These are phyloP conservation scores for Aureobasidium melanogenum DNA, from an alignment of 2,329 filamentous ascomycete genomes.

Conservation along the genomic window DNA sequence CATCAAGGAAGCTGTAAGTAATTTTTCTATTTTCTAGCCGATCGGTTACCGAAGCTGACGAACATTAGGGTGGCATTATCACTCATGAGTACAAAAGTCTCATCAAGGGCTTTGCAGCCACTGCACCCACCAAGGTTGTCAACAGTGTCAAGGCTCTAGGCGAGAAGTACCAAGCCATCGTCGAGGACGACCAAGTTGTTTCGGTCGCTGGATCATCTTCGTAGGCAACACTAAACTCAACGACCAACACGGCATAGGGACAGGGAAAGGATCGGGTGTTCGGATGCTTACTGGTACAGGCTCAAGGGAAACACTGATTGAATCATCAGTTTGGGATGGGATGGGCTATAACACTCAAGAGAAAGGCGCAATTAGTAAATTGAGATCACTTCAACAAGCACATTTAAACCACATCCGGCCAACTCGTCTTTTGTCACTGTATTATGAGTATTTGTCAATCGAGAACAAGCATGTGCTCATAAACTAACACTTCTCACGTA, in stretches of 20 bases:
- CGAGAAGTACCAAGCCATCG: constrained; percentile 48
- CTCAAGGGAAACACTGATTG: neutral
- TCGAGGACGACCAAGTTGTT: constrained; percentile 72
- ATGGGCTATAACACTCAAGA: neutral
- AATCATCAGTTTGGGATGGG: neutral
- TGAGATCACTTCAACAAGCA: neutral
- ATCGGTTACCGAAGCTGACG: neutral
- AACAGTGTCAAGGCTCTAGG: constrained; percentile 55
- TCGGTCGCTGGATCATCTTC: constrained; percentile 1
- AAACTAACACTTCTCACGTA: neutral
- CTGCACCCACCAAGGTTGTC: constrained; percentile 60
- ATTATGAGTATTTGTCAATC: neutral
- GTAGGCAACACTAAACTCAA: neutral
- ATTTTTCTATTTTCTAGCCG: neutral
- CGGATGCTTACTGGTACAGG: neutral
- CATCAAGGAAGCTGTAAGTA: constrained; percentile 53
- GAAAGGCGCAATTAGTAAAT: neutral
- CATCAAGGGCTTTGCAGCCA: constrained; percentile 34
- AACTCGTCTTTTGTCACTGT: neutral
- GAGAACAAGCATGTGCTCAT: neutral
- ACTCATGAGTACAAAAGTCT: constrained; percentile 48
- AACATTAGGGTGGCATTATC: constrained; percentile 56
- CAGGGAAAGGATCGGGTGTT: neutral
- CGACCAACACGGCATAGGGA: neutral
- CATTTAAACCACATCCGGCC: neutral